A percentile compares a stretch with the other conserved stretches of the same genome.
Conservation (phyloP, 352 stramenopile species). For the Phytopythium oedochilum region DNA sequence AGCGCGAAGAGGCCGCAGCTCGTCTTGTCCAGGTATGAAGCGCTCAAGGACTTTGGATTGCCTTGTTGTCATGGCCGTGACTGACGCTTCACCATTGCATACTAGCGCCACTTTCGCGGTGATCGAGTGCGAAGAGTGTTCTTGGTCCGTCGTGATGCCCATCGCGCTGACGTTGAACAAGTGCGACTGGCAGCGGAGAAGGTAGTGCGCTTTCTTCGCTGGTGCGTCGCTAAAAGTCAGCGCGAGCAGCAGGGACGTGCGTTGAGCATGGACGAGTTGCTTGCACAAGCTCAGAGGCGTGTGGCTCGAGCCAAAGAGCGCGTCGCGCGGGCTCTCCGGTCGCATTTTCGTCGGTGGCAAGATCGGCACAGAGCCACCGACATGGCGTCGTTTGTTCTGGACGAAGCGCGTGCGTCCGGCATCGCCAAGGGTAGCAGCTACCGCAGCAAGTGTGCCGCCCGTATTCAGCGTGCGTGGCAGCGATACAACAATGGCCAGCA, state of each 20-base stretch:
- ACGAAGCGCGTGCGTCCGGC: neutral
- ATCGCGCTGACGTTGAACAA: slow-evolving; percentile 5
- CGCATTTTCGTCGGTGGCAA: slow-evolving; percentile 29
- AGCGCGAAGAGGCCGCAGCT: slow-evolving; percentile 31
- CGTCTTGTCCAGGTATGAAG: slow-evolving; percentile 30
- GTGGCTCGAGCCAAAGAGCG: slow-evolving; percentile 23
- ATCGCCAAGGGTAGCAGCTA: too few species aligned
- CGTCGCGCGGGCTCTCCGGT: slow-evolving; percentile 41
- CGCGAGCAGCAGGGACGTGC: neutral
- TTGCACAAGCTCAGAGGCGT: slow-evolving; percentile 34
- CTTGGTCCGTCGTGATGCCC: slow-evolving; percentile 10
- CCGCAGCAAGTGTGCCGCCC: slow-evolving; percentile 8
- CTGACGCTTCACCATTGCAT: neutral
- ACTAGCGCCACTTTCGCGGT: slow-evolving; percentile 43
- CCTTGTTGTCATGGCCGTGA: neutral
- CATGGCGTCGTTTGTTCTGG: slow-evolving; percentile 9
- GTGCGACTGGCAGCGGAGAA: slow-evolving; percentile 14
- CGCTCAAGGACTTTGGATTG: neutral
- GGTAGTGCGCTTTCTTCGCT: slow-evolving; percentile 22
- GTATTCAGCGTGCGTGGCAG: slow-evolving; percentile 42
- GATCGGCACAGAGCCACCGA: neutral
- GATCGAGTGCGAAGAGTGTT: slow-evolving; percentile 26
- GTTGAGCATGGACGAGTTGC: slow-evolving; percentile 17
- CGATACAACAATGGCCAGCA: slow-evolving; percentile 6
- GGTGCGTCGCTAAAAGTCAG: slow-evolving; percentile 5